Evolutionary conservation across 1,284 basidiomycete genomes (phyloP).

Genomic region (Ganoderma leucocontextum): DNA sequence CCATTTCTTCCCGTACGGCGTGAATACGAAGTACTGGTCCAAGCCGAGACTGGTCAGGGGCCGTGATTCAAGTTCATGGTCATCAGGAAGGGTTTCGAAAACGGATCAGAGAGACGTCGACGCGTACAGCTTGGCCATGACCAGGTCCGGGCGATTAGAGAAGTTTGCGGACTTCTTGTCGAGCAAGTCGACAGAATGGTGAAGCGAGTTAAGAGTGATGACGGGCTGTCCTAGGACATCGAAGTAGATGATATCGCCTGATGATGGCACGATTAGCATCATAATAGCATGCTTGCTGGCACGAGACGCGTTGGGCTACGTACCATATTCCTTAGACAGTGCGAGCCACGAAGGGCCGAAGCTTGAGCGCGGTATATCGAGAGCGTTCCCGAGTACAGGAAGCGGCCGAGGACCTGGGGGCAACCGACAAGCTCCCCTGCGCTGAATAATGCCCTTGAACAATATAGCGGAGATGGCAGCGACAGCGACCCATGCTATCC

Average conservation of each 20-base stretch:
- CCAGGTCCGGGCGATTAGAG: not conserved
- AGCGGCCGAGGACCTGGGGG: not conserved
- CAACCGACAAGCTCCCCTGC: not conserved
- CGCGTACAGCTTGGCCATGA: slow-evolving; percentile 2
- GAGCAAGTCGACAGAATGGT: not conserved
- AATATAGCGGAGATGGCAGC: not conserved
- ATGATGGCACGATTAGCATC: not conserved
- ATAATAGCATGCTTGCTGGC: not conserved
- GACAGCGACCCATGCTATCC: not conserved
- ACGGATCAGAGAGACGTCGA: not conserved
- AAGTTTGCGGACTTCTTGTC: slow-evolving; percentile 1
- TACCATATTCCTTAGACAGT: not conserved
- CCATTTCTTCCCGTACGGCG: not conserved
- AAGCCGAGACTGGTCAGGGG: not conserved
- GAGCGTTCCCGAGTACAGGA: not conserved
- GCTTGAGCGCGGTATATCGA: not conserved
- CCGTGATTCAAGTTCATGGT: not conserved
- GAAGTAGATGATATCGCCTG: not conserved
- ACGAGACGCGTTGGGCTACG: not conserved
- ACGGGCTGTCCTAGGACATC: not conserved
- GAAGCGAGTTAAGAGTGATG: not conserved
- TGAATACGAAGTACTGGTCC: not conserved
- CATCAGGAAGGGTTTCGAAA: not conserved
- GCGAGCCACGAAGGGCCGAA: not conserved
- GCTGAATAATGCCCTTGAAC: not conserved